A percentile compares a stretch with the other conserved stretches of the same genome.
Conservation (phyloP, 2,329 filamentous ascomycete genomes). For the Scedosporium boydii region DNA sequence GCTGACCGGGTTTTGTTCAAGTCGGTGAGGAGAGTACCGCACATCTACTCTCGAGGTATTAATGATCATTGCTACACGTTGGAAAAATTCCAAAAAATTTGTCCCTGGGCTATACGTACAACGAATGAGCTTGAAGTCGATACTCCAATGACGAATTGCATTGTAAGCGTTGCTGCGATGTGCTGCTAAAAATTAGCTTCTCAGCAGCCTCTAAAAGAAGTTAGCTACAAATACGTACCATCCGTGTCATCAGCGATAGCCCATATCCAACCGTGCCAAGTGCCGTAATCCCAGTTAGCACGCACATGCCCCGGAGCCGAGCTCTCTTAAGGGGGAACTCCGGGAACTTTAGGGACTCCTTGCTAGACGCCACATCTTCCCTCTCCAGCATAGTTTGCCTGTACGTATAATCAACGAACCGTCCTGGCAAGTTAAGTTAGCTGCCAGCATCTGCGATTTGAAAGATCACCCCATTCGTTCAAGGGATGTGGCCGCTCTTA, state of each 20-base stretch:
- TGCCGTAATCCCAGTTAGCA: conserved; percentile 4
- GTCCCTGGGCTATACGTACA: neutral
- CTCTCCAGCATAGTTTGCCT: neutral
- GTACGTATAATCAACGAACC: neutral
- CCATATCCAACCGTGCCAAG: conserved; percentile 2
- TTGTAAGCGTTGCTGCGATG: conserved; percentile 8
- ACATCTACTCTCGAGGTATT: conserved; percentile 1
- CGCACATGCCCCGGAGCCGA: conserved; percentile 1
- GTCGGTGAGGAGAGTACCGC: conserved; percentile 16
- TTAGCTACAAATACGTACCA: neutral
- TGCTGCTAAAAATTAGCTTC: neutral
- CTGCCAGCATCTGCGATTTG: no score
- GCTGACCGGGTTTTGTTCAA: conserved; percentile 15
- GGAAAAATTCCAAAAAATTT: neutral
- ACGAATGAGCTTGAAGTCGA: conserved; percentile 9
- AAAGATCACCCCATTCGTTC: no score
- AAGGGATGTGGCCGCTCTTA: neutral
- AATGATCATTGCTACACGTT: neutral
- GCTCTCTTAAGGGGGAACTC: conserved; percentile 2
- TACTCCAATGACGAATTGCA: conserved; percentile 11
- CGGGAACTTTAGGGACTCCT: neutral
- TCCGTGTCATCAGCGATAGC: neutral
- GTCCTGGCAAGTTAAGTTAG: neutral
- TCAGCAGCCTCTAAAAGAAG: no score
- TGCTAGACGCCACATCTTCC: neutral